Evolutionary conservation across 495 filamentous ascomycete genomes (phyloP).

Genomic region (Cladorrhinum samala): DNA sequence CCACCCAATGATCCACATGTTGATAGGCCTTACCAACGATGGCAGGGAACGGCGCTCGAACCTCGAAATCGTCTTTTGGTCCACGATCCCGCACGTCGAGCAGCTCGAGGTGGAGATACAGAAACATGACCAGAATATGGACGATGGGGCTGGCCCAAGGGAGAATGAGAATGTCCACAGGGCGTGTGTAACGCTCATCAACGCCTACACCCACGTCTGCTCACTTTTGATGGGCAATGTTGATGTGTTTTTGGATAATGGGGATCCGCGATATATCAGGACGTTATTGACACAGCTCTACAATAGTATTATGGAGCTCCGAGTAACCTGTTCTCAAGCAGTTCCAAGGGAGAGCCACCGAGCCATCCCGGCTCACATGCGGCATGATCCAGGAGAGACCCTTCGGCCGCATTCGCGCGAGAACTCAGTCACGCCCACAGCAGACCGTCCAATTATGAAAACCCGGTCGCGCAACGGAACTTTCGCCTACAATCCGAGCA

Average conservation of each 20-base stretch:
- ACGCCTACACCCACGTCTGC: conserved; percentile 69
- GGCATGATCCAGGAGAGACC: conserved; percentile 33
- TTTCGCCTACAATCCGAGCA: conserved; percentile 54
- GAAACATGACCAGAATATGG: conserved; percentile 50
- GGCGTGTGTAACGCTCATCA: conserved; percentile 64
- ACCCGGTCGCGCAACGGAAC: conserved; percentile 55
- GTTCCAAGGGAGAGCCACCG: conserved; percentile 10
- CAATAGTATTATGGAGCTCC: conserved; percentile 72
- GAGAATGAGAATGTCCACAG: conserved; percentile 62
- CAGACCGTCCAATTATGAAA: conserved; percentile 46
- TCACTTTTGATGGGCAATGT: conserved; percentile 63
- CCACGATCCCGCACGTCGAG: conserved; percentile 67
- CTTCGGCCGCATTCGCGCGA: conserved; percentile 42
- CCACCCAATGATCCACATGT: conserved; percentile 64
- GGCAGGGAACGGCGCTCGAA: conserved; percentile 61
- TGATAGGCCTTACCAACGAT: conserved; percentile 65
- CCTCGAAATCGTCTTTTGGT: conserved; percentile 72
- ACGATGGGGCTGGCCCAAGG: conserved; percentile 44
- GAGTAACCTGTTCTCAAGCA: conserved; percentile 35
- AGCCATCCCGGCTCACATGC: conserved; percentile 13
- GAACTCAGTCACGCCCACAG: conserved; percentile 55
- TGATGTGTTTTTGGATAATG: conserved; percentile 63
- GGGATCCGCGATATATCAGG: conserved; percentile 72
- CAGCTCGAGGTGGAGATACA: conserved; percentile 68
- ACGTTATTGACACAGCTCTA: conserved; percentile 75